These are phyloP conservation scores for Baorangia bicolor DNA, from an alignment of 768 basidiomycete species.

Conservation along the genomic window DNA sequence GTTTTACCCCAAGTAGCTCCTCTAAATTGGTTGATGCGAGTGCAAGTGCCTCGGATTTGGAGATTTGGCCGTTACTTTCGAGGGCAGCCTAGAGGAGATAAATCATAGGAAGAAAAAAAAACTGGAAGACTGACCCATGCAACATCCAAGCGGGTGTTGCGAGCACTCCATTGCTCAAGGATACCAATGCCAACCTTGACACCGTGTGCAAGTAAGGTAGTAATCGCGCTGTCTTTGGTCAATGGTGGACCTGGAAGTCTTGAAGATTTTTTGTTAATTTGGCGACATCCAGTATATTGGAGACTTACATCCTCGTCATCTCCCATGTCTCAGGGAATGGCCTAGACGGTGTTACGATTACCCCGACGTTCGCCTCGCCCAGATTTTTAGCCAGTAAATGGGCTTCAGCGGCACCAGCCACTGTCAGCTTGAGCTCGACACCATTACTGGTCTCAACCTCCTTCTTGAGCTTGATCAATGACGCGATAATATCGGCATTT, in stretches of 20 bases:
- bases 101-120: slow-evolving; percentile 25
- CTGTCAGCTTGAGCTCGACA: slow-evolving; percentile 51
- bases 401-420: slow-evolving; percentile 67
- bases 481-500: slow-evolving; percentile 81
- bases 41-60: slow-evolving; percentile 48
- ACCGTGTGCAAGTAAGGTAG: slow-evolving; percentile 60
- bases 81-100: slow-evolving; percentile 37
- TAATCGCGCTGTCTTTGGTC: slow-evolving; percentile 50
- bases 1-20: slow-evolving; percentile 36
- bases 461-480: slow-evolving; percentile 65
- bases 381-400: slow-evolving; percentile 74
- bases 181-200: slow-evolving; percentile 74
- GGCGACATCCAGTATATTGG: not conserved
- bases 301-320: slow-evolving; percentile 35
- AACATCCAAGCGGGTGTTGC: slow-evolving; percentile 76
- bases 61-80: slow-evolving; percentile 38
- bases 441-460: slow-evolving; percentile 52
- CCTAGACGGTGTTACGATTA: slow-evolving; percentile 65
- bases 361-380: slow-evolving; percentile 63
- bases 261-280: slow-evolving; percentile 7
- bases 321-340: slow-evolving; percentile 79
- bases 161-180: slow-evolving; percentile 65
- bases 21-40: slow-evolving; percentile 57
- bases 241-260: slow-evolving; percentile 33
- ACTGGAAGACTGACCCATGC: slow-evolving; percentile 62